A percentile compares a stretch with the other conserved stretches of the same genome.
Conservation (phyloP, 2,329 filamentous ascomycete genomes). For the Alternaria panax region DNA sequence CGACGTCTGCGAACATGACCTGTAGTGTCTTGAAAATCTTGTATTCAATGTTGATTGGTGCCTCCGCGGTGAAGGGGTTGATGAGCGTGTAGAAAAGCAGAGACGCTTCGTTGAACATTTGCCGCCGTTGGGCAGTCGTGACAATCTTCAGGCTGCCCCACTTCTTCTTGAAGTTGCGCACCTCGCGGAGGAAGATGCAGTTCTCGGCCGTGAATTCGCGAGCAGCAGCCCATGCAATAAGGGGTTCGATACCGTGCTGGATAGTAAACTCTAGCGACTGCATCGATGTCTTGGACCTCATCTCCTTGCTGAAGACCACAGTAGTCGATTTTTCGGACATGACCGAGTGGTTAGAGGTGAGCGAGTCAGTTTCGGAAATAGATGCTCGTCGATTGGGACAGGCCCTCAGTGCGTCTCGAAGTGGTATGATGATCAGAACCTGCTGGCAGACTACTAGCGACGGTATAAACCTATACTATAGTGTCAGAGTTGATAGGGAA, state of each 20-base stretch:
- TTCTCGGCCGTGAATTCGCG: slow-evolving; percentile 50
- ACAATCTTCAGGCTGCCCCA: slow-evolving; percentile 38
- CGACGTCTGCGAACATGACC: slow-evolving; percentile 38
- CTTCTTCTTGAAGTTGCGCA: slow-evolving; percentile 48
- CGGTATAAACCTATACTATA: slow-evolving; percentile 41
- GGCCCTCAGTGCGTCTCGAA: slow-evolving; percentile 39
- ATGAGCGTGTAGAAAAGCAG: slow-evolving; percentile 50
- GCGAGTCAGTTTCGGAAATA: slow-evolving; percentile 36
- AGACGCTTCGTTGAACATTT: slow-evolving; percentile 49
- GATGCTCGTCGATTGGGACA: slow-evolving; percentile 28
- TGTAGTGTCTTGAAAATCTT: slow-evolving; percentile 49
- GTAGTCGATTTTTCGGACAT: slow-evolving; percentile 32
- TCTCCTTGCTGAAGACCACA: slow-evolving; percentile 33
- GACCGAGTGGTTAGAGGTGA: slow-evolving; percentile 34
- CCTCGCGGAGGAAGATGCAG: slow-evolving; percentile 50
- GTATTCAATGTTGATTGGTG: slow-evolving; percentile 51
- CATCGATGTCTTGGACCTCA: slow-evolving; percentile 48
- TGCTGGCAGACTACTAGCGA: slow-evolving; percentile 49
- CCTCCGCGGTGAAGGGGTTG: slow-evolving; percentile 48
- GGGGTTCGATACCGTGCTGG: slow-evolving; percentile 44
- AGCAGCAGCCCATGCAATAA: slow-evolving; percentile 48
- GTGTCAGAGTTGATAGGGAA: not conserved
- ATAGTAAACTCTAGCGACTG: slow-evolving; percentile 47
- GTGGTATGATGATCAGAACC: slow-evolving; percentile 47
- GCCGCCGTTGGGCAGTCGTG: slow-evolving; percentile 42